These are phyloP conservation scores for Aspergillus pseudoglaucus DNA, from an alignment of 2,329 filamentous ascomycete genomes.

Conservation along the genomic window DNA sequence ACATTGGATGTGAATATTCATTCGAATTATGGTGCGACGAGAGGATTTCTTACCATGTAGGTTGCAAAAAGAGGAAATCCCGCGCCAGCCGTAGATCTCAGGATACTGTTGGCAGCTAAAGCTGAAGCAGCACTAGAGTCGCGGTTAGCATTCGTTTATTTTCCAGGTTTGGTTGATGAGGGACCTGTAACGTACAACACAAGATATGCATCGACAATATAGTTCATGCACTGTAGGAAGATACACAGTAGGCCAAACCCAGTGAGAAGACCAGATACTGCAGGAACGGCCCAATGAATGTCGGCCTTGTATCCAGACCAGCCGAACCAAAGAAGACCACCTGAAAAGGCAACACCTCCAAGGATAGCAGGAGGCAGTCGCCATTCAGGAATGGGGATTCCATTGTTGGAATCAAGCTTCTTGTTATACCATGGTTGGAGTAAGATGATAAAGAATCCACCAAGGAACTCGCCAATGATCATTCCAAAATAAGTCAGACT, in stretches of 20 bases:
- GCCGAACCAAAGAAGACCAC: slow-evolving; percentile 70
- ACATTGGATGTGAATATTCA: not conserved
- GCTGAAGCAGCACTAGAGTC: slow-evolving; percentile 40
- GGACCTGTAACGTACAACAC: slow-evolving; percentile 36
- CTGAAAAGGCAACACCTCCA: slow-evolving; percentile 47
- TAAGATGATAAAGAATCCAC: slow-evolving; percentile 57
- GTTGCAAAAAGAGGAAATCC: slow-evolving; percentile 31
- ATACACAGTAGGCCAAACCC: slow-evolving; percentile 53
- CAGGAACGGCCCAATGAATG: slow-evolving; percentile 37
- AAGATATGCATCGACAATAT: slow-evolving; percentile 54
- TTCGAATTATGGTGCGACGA: not conserved
- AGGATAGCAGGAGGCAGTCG: slow-evolving; percentile 47
- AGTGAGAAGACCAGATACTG: slow-evolving; percentile 43
- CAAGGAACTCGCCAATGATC: slow-evolving; percentile 64
- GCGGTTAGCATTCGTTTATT: slow-evolving; percentile 2
- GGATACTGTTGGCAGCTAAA: slow-evolving; percentile 43
- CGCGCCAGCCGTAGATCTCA: slow-evolving; percentile 34
- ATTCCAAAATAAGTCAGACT: slow-evolving; percentile 82
- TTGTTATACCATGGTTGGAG: slow-evolving; percentile 62
- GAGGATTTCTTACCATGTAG: slow-evolving; percentile 20
- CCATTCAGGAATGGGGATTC: slow-evolving; percentile 52
- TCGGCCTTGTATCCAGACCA: slow-evolving; percentile 56
- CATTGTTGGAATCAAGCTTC: slow-evolving; percentile 62
- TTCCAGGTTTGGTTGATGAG: not conserved
- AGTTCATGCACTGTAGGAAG: slow-evolving; percentile 52